Base-by-base conservation (phyloP, 495 filamentous ascomycete species). In the Xylaria scruposa region DNA sequence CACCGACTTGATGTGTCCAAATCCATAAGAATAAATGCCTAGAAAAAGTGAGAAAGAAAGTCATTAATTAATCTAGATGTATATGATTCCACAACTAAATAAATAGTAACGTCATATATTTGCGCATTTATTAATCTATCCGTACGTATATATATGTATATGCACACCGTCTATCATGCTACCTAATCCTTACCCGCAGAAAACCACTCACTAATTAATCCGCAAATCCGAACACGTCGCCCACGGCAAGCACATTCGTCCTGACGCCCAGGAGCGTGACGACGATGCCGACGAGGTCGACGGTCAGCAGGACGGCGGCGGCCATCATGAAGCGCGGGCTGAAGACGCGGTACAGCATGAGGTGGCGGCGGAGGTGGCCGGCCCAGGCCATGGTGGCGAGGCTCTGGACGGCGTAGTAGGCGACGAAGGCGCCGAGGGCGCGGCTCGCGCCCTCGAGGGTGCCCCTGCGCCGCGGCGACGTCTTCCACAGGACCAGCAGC, bases 291-390 rank as follows among this genome's bases (percentile, higher is more conserved):
- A 97, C 86, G 1, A 96, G 68, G 74, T 98, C 96, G 15, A 96
- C 90, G 17, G 94, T 86, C 24, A 94, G 74, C 65, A 98, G 73
- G 46, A 91, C 89, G 1, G 84, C 83, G 0, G 92, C 92, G 2
- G 92, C 94, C 73, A 92, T 88, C 93, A 98, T 93, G 80, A 94
- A 98, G 46, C 94, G 80, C 42, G 96, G 96, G 79, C 85, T 90
- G 75, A 99, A 99, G 64, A 99, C 94, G n/a, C 97, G 89, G 81
- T 95, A 98, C 40, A 99, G 85, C 97, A 99, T 99, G 59, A 99
- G 84, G 83, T 99, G 96, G 62, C 96, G 86, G 47, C 97, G 84
- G 64, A 99, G 83, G 76, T 92, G 88, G 8, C 93, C 94, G 0
- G 95, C 93, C 91, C 93, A 97, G 81, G 92, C 90, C 72, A 92